Base-by-base conservation (phyloP, 176 grass and related monocot species). In the Tillandsia fasciculata region DNA sequence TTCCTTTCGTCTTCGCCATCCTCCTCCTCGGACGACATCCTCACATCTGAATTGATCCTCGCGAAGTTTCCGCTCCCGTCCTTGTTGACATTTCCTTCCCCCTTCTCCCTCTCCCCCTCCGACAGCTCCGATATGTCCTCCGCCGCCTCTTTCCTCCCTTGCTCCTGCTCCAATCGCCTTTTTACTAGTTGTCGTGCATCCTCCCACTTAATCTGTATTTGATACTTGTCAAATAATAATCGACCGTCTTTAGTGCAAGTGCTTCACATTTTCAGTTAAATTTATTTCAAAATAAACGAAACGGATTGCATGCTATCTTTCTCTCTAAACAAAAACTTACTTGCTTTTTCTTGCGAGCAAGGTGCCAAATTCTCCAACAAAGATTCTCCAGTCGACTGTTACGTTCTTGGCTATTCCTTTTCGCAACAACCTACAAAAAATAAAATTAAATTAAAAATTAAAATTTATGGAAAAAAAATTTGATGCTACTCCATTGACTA, bases 361-460 rank as follows among this genome's bases (percentile, higher is more conserved):
- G 79, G 70, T 97, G 76, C 93, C 93, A 97, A 65, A 97, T 97
- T 76, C 93, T 81, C 93, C 93, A 97, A 79, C 89, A 92, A 72
- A 97, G 74, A 59, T 97, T 92, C 86, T 90, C 89, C 59, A 97
- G 73, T 53, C 88, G 69, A 50, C 73, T 90, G 79, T 49, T 92
- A 5, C 93, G 73, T 69, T 97, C 89, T 65, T 97, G 89, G 82
- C 89, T 97, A 76, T 79, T 97, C 71, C 93, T 77, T 72, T 71
- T 92, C n/a, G 93, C 93, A 68, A 96, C 93, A 53, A 92, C 84
- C 93, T 96, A 69, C 26, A 22, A 1, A 56, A 66, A 66, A 18
- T 11, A 75, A 20, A 28, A 57, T 1, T 10, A 27, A 8, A 42
- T 7, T 42, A 42, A 3, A 33, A 33, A 33, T 33, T 33, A 4